Evolutionary conservation across 176 grass and related monocot genomes (phyloP), one percentile per base, ranked within the genome.

Genomic region (Avena insularis): DNA sequence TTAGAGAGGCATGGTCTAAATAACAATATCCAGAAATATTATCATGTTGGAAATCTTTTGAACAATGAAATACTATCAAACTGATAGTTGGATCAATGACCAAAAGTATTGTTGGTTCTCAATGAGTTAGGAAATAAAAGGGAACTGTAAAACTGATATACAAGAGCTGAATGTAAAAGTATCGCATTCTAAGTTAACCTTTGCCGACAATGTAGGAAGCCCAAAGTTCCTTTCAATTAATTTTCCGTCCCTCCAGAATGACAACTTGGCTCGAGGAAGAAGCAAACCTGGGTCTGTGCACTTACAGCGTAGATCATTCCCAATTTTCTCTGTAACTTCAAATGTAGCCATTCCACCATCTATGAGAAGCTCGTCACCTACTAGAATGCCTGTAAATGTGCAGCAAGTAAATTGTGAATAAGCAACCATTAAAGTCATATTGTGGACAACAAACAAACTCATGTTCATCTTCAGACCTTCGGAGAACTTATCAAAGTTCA

Each of bases 331-430:
- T 67, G 73, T 78, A 88, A 95, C 88, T 90, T 84, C 66, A 90
- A 95, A 95, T 81, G 93, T 89, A 73, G 76, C 70, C 93, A 95
- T 95, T 75, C 93, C 93, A 86, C 93, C 90, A 53, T 95, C 93
- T 82, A 92, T 84, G 31, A 95, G 90, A 86, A 95, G 75, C 50
- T 92, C 90, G 17, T 95, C 93, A 40, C 88, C 93, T 69, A 88
- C 88, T 82, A 84, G 12, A 80, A 95, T 92, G 49, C 86, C 93
- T 95, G 81, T 36, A 90, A 77, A 80, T 75, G 20, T 83, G 40
- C 4, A 88, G 43, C 8, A 87, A 84, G 0, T 78, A 13, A 71
- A 70, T 63, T 40, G 51, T 40, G 56, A 62, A 70, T 67, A 21
- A 92, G 59, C 0, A 3, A 69, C 47, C 9, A 51, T 65, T 68